phyloP scores from a whole-genome alignment of 306 rosid genomes.

The Castanopsis chinensis region DNA sequence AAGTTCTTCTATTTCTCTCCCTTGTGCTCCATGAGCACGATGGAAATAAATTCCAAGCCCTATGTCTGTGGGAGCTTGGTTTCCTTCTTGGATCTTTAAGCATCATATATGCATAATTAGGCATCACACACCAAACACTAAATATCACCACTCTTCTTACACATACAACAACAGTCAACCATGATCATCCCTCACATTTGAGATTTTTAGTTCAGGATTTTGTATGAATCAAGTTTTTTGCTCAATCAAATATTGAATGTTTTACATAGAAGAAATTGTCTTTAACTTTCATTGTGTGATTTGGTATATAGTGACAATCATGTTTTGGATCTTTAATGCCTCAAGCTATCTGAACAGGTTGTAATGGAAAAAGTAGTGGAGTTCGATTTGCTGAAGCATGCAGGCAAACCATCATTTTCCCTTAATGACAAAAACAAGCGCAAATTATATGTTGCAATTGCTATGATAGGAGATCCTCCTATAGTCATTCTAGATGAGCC shows the following conservation, averaged over 20 bases:
- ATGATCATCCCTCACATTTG: no score
- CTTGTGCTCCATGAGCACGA: no score
- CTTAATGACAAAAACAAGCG: conserved; percentile 86
- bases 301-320: neutral
- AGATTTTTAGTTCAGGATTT: neutral
- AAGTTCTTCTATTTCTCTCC: no score
- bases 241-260: neutral
- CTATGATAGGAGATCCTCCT: conserved; percentile 96
- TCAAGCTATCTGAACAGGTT: conserved; percentile 59
- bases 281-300: neutral
- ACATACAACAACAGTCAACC: no score
- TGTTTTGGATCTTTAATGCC: conserved; percentile 19
- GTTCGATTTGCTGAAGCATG: conserved; percentile 86
- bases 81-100: no score
- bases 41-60: no score
- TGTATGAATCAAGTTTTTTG: neutral
- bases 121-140: no score
- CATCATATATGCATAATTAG: no score
- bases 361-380: conserved; percentile 81
- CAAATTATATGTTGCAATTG: conserved; percentile 89
- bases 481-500: conserved; percentile 97
- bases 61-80: no score
- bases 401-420: conserved; percentile 77
- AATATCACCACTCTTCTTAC: no score
- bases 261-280: neutral